Evolutionary conservation across 805 yeast species (phyloP).

Genomic region (Jamesozyma jinghongensis): DNA sequence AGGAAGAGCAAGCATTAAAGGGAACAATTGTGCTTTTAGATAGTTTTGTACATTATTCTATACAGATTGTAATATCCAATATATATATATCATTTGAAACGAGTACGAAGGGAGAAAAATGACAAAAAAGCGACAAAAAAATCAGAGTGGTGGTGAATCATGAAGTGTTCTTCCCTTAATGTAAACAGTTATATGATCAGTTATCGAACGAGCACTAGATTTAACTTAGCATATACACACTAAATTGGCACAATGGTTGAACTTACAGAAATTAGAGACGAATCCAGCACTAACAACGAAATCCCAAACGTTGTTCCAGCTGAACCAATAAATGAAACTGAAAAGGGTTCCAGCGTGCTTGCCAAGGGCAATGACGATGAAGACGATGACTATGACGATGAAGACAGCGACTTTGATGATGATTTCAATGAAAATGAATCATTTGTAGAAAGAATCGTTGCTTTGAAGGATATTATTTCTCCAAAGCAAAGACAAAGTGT

Average conservation of each 20-base stretch:
- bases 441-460: slow-evolving; percentile 74
- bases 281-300: slow-evolving; percentile 12
- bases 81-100: no score
- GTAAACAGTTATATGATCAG: no score
- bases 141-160: no score
- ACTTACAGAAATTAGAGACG: slow-evolving; percentile 29
- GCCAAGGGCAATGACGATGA: slow-evolving; percentile 25
- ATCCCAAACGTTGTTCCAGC: slow-evolving; percentile 19
- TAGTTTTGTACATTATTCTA: not conserved
- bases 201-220: no score
- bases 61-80: not conserved
- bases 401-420: slow-evolving; percentile 37
- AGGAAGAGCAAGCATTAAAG: slow-evolving; percentile 28
- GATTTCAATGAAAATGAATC: slow-evolving; percentile 84
- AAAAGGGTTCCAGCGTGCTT: slow-evolving; percentile 35
- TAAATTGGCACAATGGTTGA: slow-evolving; percentile 23
- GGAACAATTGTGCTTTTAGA: slow-evolving; percentile 3
- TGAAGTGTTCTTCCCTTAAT: no score
- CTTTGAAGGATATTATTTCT: slow-evolving; percentile 84
- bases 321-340: slow-evolving; percentile 52
- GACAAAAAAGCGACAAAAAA: no score
- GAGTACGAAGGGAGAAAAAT: no score
- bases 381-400: slow-evolving; percentile 42
- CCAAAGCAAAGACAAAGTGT: slow-evolving; percentile 67
- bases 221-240: no score